Evolutionary conservation across 2,329 filamentous ascomycete species (phyloP).

Genomic region (Colletotrichum tabaci): DNA sequence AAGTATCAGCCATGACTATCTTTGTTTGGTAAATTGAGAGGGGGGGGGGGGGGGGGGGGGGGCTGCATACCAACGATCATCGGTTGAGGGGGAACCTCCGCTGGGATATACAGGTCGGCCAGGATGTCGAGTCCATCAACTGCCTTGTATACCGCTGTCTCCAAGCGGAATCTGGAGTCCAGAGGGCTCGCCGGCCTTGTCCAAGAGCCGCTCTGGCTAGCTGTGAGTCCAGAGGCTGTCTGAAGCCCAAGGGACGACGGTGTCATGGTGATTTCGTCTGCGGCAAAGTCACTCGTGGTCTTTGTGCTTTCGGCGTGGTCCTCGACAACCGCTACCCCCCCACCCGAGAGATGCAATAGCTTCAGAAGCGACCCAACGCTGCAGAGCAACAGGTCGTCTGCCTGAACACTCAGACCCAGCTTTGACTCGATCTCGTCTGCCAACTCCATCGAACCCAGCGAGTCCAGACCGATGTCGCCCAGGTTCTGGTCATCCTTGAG

Average conservation of each 20-base stretch:
- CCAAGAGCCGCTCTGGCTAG: not conserved
- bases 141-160: slow-evolving; percentile 41
- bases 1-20: not conserved
- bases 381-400: slow-evolving; percentile 32
- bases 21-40: not conserved
- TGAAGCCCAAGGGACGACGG: not conserved
- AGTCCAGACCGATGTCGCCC: slow-evolving; percentile 43
- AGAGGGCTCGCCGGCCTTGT: not conserved
- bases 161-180: slow-evolving; percentile 15
- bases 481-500: slow-evolving; percentile 41
- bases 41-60: no score
- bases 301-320: not conserved
- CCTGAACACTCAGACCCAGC: slow-evolving; percentile 36
- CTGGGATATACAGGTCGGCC: slow-evolving; percentile 42
- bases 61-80: not conserved
- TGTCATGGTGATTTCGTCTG: no score
- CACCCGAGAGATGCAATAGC: not conserved
- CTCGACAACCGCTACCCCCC: not conserved
- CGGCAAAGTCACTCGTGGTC: no score
- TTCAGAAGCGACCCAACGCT: not conserved
- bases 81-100: slow-evolving; percentile 16
- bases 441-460: slow-evolving; percentile 43
- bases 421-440: slow-evolving; percentile 42
- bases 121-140: slow-evolving; percentile 40
- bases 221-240: not conserved